Percentiles rank a stretch among this genome's conserved stretches.
Conservation (phyloP, 2,329 filamentous ascomycete species). For the Plectosphaerella plurivora region DNA sequence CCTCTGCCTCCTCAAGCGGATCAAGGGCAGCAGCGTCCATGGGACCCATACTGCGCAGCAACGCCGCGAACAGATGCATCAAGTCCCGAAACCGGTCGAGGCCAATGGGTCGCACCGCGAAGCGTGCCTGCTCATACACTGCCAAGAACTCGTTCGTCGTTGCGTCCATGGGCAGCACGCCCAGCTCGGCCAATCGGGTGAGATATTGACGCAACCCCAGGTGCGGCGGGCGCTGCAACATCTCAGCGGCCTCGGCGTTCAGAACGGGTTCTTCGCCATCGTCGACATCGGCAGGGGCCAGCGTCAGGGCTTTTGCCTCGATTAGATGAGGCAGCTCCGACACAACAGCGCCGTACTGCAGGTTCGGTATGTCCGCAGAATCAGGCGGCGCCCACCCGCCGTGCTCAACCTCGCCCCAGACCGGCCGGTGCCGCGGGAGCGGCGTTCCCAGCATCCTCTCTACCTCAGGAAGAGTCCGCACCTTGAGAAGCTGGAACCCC, state of each 20-base stretch:
- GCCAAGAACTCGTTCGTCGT: constrained; percentile 61
- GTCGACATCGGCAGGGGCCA: constrained; percentile 52
- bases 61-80: constrained; percentile 79
- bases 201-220: constrained; percentile 82
- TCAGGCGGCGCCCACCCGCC: constrained; percentile 83
- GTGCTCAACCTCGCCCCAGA: constrained; percentile 84
- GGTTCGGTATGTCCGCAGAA: constrained; percentile 66
- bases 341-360: constrained; percentile 81
- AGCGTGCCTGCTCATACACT: constrained; percentile 80
- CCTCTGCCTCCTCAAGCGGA: constrained; percentile 16
- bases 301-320: constrained; percentile 86
- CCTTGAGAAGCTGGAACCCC: constrained; percentile 15
- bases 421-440: constrained; percentile 45
- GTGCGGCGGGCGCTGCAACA: constrained; percentile 65
- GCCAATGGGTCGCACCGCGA: constrained; percentile 65
- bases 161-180: constrained; percentile 46
- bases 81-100: constrained; percentile 69
- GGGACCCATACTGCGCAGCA: constrained; percentile 71
- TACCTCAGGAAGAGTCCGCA: constrained; percentile 30
- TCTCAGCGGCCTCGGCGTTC: constrained; percentile 62
- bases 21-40: constrained; percentile 51
- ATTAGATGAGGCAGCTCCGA: constrained; percentile 83
- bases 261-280: constrained; percentile 39
- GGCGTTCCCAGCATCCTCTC: constrained; percentile 36
- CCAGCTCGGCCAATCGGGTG: constrained; percentile 61